Evolutionary conservation across 176 grass and related monocot genomes (phyloP), one percentile per base, ranked within the genome.

Genomic region (Oryza punctata): DNA sequence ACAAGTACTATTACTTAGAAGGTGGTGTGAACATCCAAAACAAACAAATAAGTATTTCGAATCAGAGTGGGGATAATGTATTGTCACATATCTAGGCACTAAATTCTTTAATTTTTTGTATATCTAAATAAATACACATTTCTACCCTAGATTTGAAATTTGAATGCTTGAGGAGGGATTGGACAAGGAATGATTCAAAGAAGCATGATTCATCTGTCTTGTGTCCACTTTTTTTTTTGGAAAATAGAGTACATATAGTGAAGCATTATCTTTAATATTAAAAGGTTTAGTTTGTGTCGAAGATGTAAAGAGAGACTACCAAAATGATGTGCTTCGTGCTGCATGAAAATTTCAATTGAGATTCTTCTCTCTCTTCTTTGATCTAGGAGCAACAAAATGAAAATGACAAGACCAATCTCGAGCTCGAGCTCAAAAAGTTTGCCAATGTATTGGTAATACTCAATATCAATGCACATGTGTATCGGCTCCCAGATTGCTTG

Each of bases 401-500:
- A 16, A 52, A 52, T 10, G 13, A 10, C n/a, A 33, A 63, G 37
- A 24, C 0, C 27, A 23, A 15, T 2, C 35, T 2, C 3, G 9
- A 61, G 1, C 0, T 44, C 7, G 9, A 61, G 2, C 6, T 63
- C 18, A 1, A 0, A 0, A 18, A 79, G 26, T 19, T 78, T 2
- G 0, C 37, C 32, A 64, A 6, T 5, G 82, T 72, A 73, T 2
- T 0, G 27, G 60, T 73, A 8, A 60, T 90, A 67, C 44, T 90
- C 3, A 90, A 90, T 30, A 1, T 86, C 12, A 70, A 40, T 18
- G 83, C 88, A 21, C 59, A 90, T 41, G 88, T 82, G 33, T 90
- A 90, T 27, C 66, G 67, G 1, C 46, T 90, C 21, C 80, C 78
- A 0, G 32, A 13, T 27, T 7, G 1, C 9, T 11, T 72, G 10